Base-by-base conservation (phyloP, 1,284 basidiomycete genomes). In the Cutaneotrichosporon spelunceum region DNA sequence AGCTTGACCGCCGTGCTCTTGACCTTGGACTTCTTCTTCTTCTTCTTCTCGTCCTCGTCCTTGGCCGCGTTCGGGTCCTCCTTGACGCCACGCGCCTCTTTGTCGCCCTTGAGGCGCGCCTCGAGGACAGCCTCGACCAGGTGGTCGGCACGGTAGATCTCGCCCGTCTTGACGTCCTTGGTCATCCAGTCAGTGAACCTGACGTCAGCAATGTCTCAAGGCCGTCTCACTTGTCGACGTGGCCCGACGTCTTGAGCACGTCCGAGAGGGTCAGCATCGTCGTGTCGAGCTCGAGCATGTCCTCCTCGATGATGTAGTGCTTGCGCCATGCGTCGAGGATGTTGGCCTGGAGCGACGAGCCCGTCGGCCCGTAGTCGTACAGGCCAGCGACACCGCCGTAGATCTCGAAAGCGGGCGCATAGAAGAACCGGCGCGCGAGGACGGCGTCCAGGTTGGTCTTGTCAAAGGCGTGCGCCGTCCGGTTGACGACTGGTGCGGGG, bases 101-200 rank as follows among this genome's bases (percentile, higher is more conserved):
- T 87, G 83, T 99, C 91, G 48, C 92, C 91, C 66, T 88, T 90
- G 59, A 99, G 81, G 50, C 94, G 83, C 3, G 92, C 90, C 79
- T 96, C 90, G 52, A 99, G 83, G 33, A 98, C 95, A 67, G 83
- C 89, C 79, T 94, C 93, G 66, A 99, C 92, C 30, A 99, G 86
- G 80, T 99, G 96, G 79, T 99, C 95, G 19, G 95, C 95, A 59
- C 96, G 88, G 72, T 96, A 88, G 60, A 99, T 96, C 75, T 99
- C 94, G 53, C 94, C 94, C 33, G 89, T 96, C 82, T 92, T 87
- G 24, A 82, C 80, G 73, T 99, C 96, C 82, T 96, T 96, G 76
- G 92, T 90, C 96, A 99, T 99, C 94, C 94, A 99, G 77, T 99
- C 96, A 21, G 95, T 90, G 75, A 99, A 99, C 67, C 76, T 78